Base-by-base conservation (phyloP, 805 yeast species). In the Yarrowia phangngaensis region DNA sequence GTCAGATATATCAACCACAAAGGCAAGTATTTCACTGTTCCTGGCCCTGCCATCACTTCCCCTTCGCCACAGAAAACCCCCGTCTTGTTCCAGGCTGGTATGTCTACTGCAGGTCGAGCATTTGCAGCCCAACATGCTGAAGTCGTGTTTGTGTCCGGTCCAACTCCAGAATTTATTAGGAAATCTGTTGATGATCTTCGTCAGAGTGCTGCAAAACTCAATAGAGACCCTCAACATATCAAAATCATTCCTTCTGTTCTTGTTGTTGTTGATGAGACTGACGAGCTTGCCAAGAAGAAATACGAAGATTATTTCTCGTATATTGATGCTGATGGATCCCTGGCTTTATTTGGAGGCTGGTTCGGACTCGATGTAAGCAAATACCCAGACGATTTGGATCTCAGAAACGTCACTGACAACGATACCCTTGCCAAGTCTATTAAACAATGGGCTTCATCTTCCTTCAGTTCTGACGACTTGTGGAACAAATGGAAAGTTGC, bases 31-130 rank as follows among this genome's bases (percentile, higher is more conserved):
- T 71, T 59, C 59, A 68, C 59, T 4, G 71, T 71, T 7, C 70
- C 71, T 16, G 74, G 73, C 1, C 73, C 73, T 6, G 66, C 59
- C 49, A 69, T 71, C 34, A 65, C 70, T 4, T 65, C 66, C 16
- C 75, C 75, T 2, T 60, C 72, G 8, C 73, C 72, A 2, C 75
- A 71, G 51, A 60, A 73, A 52, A 56, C 72, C 5, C 75, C 75
- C 4, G 67, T 71, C 6, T 55, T 71, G 28, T 61, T 70, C 32
- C 73, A 70, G 56, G 75, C 75, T 3, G 75, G 75, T 4, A 59
- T 70, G 19, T 71, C 75, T 4, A 56, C 64, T 6, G 61, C 60
- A n/a, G 75, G 75, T 5, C 60, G 62, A 27, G 67, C 67, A 9
- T 62, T 69, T 52, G 75, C 72, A 3, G 71, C 75, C 6, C 64